Conservation (phyloP, 139 green algal genomes). For the Mesotaenium endlicherianum region DNA sequence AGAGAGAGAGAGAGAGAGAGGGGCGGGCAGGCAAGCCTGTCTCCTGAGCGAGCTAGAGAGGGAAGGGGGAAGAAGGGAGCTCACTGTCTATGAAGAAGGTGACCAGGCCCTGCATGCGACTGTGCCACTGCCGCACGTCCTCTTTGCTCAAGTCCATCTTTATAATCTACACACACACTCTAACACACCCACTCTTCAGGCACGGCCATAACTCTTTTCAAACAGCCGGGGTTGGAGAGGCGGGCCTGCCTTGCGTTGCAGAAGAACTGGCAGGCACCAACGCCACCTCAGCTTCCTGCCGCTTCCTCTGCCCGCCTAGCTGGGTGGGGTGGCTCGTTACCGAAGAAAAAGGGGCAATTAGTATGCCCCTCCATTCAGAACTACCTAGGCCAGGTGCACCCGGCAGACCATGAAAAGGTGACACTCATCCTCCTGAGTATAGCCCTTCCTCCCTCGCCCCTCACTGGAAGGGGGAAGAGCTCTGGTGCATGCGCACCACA, state of each 20-base stretch:
- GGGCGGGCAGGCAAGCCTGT: neutral
- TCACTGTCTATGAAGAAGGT: conserved; percentile 47
- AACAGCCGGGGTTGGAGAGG: conserved; percentile 2
- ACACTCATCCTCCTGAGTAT: too few relatives aligned
- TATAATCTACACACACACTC: neutral
- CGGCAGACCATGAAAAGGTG: too few relatives aligned
- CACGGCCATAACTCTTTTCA: neutral
- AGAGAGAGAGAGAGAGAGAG: neutral
- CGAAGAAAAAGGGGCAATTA: too few relatives aligned
- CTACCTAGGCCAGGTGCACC: too few relatives aligned
- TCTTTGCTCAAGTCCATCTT: conserved; percentile 3
- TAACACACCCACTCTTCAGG: neutral
- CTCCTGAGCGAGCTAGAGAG: neutral
- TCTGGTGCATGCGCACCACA: neutral
- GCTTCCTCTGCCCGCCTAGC: neutral
- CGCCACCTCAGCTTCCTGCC: neutral
- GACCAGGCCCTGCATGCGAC: conserved; percentile 35
- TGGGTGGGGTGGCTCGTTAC: neutral
- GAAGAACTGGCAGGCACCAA: too few relatives aligned
- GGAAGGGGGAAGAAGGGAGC: neutral
- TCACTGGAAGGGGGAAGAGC: neutral
- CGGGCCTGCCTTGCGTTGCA: too few relatives aligned
- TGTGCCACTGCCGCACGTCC: conserved; percentile 24
- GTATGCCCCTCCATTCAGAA: too few relatives aligned
- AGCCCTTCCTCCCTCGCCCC: neutral